phyloP scores from a whole-genome alignment of 2,329 filamentous ascomycete species.

The Penicillium sp. region DNA sequence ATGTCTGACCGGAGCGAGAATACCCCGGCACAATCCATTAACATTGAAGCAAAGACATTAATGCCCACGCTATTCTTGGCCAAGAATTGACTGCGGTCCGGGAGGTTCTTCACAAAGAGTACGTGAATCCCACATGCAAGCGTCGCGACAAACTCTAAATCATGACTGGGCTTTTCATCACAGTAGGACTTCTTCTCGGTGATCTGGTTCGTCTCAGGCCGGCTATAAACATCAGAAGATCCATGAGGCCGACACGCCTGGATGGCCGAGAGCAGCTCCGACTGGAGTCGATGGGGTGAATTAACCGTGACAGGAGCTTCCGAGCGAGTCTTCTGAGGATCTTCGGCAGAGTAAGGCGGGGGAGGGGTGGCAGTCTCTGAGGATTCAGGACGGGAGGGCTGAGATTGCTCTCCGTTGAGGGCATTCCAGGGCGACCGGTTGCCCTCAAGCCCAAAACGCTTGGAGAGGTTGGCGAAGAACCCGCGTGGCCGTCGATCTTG shows the following conservation, averaged over 20 bases:
- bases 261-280: constrained; percentile 62
- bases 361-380: constrained; percentile 30
- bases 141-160: constrained; percentile 62
- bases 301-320: constrained; percentile 26
- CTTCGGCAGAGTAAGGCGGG: constrained; percentile 35
- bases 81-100: constrained; percentile 58
- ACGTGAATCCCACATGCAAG: constrained; percentile 63
- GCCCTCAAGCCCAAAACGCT: constrained; percentile 62
- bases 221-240: constrained; percentile 62
- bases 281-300: constrained; percentile 37
- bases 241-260: constrained; percentile 68
- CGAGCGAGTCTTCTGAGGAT: constrained; percentile 27
- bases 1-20: constrained; percentile 62
- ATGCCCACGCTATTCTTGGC: constrained; percentile 53
- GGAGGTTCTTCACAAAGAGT: constrained; percentile 58
- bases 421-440: too few species aligned
- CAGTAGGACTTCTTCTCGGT: constrained; percentile 81
- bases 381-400: constrained; percentile 17
- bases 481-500: too few species aligned
- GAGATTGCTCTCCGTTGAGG: constrained; percentile 24
- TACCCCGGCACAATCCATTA: constrained; percentile 60
- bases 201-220: constrained; percentile 62
- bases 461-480: constrained; percentile 60
- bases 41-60: constrained; percentile 59
- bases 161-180: constrained; percentile 63